These are phyloP conservation scores for Populus deltoides DNA, from an alignment of 345 rosid genomes.

Conservation along the genomic window DNA sequence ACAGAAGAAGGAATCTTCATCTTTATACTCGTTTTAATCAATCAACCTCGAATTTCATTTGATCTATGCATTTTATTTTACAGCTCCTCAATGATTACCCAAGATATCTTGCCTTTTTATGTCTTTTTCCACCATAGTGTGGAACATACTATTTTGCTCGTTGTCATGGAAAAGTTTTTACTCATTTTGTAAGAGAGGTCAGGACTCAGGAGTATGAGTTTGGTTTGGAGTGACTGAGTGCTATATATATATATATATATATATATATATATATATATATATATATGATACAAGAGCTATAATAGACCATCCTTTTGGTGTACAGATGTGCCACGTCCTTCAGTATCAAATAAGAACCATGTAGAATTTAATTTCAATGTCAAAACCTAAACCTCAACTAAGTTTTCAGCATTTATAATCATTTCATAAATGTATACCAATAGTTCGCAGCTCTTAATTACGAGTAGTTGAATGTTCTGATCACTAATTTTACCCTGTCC, in stretches of 20 bases:
- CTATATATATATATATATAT: too few relatives aligned
- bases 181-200: background rate
- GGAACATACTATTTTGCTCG: background rate
- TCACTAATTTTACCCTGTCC: too few relatives aligned
- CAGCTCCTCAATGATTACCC: slow-evolving; percentile 74
- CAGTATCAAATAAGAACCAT: slow-evolving; percentile 38
- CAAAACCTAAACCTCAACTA: too few relatives aligned
- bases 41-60: background rate
- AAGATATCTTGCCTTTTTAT: slow-evolving; percentile 7
- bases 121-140: background rate
- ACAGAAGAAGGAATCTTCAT: too few relatives aligned
- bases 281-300: background rate
- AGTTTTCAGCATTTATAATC: too few relatives aligned
- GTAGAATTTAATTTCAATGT: too few relatives aligned
- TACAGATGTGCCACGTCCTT: slow-evolving; percentile 86
- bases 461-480: too few relatives aligned
- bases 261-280: too few relatives aligned
- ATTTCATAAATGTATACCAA: too few relatives aligned
- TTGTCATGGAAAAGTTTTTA: background rate
- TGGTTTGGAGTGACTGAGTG: background rate
- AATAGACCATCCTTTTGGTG: background rate
- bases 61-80: slow-evolving; percentile 24
- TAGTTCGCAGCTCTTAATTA: too few relatives aligned
- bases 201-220: background rate
- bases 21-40: background rate